Conservation (phyloP, 2,329 filamentous ascomycete genomes). For the Lachnellula willkommii region DNA sequence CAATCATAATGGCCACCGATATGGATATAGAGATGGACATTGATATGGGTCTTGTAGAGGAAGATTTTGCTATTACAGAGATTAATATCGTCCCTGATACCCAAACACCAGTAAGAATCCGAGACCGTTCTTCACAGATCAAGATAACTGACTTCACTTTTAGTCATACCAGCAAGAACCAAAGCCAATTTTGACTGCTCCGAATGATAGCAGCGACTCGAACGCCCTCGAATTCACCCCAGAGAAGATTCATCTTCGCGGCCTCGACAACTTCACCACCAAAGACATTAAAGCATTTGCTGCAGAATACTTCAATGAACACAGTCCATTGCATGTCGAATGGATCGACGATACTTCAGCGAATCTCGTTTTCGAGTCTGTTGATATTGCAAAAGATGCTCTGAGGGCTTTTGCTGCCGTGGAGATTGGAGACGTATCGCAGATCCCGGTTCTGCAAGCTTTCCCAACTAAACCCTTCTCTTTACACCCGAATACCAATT, state of each 20-base stretch:
- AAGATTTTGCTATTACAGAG: slow-evolving; percentile 22
- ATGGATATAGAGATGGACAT: slow-evolving; percentile 77
- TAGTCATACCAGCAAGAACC: slow-evolving; percentile 17
- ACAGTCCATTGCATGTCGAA: slow-evolving; percentile 61
- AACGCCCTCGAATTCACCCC: slow-evolving; percentile 21
- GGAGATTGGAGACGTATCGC: slow-evolving; percentile 47
- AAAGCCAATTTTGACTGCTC: slow-evolving; percentile 19
- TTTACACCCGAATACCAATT: slow-evolving; percentile 59
- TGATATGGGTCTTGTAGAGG: slow-evolving; percentile 53
- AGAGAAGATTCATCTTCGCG: slow-evolving; percentile 59
- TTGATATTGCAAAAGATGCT: slow-evolving; percentile 48
- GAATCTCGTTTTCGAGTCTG: slow-evolving; percentile 70
- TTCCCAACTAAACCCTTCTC: slow-evolving; percentile 65
- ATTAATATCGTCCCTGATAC: slow-evolving; percentile 19
- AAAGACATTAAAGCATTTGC: slow-evolving; percentile 74
- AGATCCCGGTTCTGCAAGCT: slow-evolving; percentile 56
- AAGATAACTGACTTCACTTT: slow-evolving; percentile 10
- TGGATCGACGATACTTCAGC: slow-evolving; percentile 95
- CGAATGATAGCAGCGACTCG: slow-evolving; percentile 23
- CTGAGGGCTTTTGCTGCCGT: slow-evolving; percentile 46
- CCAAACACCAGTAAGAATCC: slow-evolving; percentile 4
- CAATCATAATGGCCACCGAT: slow-evolving; percentile 29
- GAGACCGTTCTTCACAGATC: not conserved
- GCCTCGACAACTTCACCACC: slow-evolving; percentile 76
- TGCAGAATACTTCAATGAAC: slow-evolving; percentile 56